A percentile compares a stretch with the other conserved stretches of the same genome.
Conservation (phyloP, 1,284 basidiomycete species). For the Trichosporon faecale region DNA sequence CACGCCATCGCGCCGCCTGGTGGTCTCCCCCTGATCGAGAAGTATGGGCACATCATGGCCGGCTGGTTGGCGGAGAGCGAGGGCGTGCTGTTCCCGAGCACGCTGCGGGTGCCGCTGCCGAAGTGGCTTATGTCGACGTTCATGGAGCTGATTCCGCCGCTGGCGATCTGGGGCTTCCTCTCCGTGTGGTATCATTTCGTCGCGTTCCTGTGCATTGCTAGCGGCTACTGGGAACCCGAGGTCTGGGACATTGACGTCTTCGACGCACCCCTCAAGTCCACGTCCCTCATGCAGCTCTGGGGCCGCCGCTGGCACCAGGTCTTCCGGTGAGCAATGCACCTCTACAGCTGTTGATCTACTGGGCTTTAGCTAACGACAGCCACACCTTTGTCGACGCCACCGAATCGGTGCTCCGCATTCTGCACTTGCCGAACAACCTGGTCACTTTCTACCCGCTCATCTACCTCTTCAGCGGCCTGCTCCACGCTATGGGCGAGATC, state of each 20-base stretch:
- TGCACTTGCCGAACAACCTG: conserved; percentile 26
- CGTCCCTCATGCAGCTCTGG: conserved; percentile 50
- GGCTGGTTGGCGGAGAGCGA: neutral
- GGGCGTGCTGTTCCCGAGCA: neutral
- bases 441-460: conserved; percentile 34
- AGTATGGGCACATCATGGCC: conserved; percentile 33
- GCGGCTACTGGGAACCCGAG: conserved; percentile 37
- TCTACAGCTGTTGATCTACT: no score
- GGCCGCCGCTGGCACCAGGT: conserved; percentile 52
- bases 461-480: conserved; percentile 43
- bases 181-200: conserved; percentile 38
- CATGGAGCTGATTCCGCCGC: conserved; percentile 30
- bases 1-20: conserved; percentile 21
- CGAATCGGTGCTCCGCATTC: conserved; percentile 25
- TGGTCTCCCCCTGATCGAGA: conserved; percentile 24
- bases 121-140: conserved; percentile 22
- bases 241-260: conserved; percentile 47
- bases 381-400: conserved; percentile 46
- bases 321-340: neutral
- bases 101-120: conserved; percentile 11
- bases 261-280: conserved; percentile 39
- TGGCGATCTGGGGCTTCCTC: conserved; percentile 37
- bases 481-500: conserved; percentile 46
- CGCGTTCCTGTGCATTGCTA: conserved; percentile 29
- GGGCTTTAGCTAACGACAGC: conserved; percentile 13